Base-by-base conservation (phyloP, 2,329 filamentous ascomycete genomes). In the Talaromyces sp. region DNA sequence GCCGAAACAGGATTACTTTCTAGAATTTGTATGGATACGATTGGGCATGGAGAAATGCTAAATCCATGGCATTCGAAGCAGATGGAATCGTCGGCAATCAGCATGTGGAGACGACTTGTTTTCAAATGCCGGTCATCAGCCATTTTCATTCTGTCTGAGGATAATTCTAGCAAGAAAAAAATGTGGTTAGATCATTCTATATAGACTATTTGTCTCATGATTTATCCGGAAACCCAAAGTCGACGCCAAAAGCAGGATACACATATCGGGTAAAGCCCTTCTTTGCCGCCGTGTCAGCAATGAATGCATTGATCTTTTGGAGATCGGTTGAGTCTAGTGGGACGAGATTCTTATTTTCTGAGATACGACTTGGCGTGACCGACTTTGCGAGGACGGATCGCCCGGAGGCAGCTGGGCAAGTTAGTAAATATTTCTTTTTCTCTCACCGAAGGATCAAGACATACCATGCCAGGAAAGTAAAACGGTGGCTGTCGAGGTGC, bases 221-320 rank as follows among this genome's bases (percentile, higher is more conserved):
- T 81, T 88, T 88, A 71, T 90, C 88, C 18, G 87, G 87, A 78
- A 90, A 90, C 1, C 88, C 87, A 72, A 90, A 88, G 69, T 88
- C 81, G 54, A 88, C 76, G 3, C 86, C 87, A 68, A 89, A 90
- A 0, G 86, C 83, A 66, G 88, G 88, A 73, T 87, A 90, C 34
- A 90, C 85, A 64, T 85, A 89, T 54, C 75, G 73, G 64, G 72
- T 68, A 64, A 75, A 70, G 36, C 66, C 66, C 53, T 74, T 73
- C 53, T 60, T 71, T 44, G 71, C 68, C 3, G 69, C 71, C 40
- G 73, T 62, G 10, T 70, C 65, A 12, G 73, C 68, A 1, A 69
- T 72, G 64, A 73, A 76, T 64, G 23, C 23, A 47, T 23, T 23
- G 23, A 47, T 47, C 18, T 47, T n/a, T 10, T 47, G 5, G 42